A percentile compares a stretch with the other conserved stretches of the same genome.
phyloP scores from a whole-genome alignment of 2,329 filamentous ascomycete species.

The Aspergillus spinulosporus region DNA sequence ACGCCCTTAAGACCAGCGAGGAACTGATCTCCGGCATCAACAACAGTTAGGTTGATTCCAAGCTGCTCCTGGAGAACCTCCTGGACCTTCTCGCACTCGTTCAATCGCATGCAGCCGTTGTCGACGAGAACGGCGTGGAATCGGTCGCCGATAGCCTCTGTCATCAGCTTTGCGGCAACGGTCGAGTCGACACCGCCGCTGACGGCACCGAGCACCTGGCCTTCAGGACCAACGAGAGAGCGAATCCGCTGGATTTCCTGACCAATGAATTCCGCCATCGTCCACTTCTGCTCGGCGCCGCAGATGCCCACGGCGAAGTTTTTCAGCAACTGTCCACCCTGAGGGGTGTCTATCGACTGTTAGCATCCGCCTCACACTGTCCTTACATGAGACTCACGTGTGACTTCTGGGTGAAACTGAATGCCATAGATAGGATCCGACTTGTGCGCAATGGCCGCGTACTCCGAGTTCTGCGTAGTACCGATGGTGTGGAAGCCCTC shows the following conservation, averaged over 20 bases:
- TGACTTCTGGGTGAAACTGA: slow-evolving; percentile 88
- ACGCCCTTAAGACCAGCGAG: slow-evolving; percentile 74
- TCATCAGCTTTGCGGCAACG: slow-evolving; percentile 82
- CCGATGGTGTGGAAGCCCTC: slow-evolving; percentile 72
- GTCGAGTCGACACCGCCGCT: slow-evolving; percentile 87
- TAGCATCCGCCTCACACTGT: not conserved
- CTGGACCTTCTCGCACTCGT: slow-evolving; percentile 81
- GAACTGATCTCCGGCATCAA: slow-evolving; percentile 77
- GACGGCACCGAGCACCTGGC: slow-evolving; percentile 78
- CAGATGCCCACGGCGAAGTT: slow-evolving; percentile 89
- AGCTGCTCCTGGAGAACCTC: slow-evolving; percentile 75
- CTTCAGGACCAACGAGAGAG: slow-evolving; percentile 74
- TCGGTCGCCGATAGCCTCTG: slow-evolving; percentile 78
- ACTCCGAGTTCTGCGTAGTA: slow-evolving; percentile 72
- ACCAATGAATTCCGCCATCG: slow-evolving; percentile 79
- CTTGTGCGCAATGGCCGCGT: slow-evolving; percentile 68
- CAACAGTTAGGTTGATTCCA: slow-evolving; percentile 85
- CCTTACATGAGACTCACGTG: slow-evolving; percentile 35
- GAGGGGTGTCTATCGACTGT: slow-evolving; percentile 36
- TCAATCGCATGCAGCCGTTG: slow-evolving; percentile 80
- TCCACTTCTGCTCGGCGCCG: slow-evolving; percentile 73
- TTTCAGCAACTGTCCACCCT: slow-evolving; percentile 68
- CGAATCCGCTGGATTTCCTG: slow-evolving; percentile 80
- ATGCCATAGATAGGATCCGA: slow-evolving; percentile 69
- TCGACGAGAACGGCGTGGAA: slow-evolving; percentile 85